These are phyloP conservation scores for Adansonia madagascariensis DNA, from an alignment of 441 rosid genomes.

Conservation along the genomic window DNA sequence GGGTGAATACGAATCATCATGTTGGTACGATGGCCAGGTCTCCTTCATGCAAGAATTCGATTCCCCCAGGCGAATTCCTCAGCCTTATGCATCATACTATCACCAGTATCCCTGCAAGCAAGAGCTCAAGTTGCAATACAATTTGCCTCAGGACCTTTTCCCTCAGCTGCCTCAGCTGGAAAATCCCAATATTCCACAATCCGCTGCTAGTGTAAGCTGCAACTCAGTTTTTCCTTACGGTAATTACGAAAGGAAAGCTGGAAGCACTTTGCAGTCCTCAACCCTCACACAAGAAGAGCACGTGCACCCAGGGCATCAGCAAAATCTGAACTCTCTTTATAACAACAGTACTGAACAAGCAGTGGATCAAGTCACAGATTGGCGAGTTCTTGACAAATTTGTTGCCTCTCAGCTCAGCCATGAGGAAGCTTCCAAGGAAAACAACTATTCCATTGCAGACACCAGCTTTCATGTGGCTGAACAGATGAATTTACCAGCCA, in stretches of 20 bases:
- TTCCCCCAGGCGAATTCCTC: conserved; percentile 62
- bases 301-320: conserved; percentile 47
- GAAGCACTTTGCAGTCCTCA: conserved; percentile 62
- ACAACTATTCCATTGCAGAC: conserved; percentile 38
- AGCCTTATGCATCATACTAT: conserved; percentile 49
- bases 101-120: conserved; percentile 79
- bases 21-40: conserved; percentile 94
- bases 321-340: conserved; percentile 47
- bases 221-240: conserved; percentile 49
- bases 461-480: conserved; percentile 45
- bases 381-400: conserved; percentile 95
- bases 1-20: conserved; percentile 82
- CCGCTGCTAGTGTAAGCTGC: conserved; percentile 45
- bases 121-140: conserved; percentile 69
- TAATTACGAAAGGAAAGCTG: conserved; percentile 41
- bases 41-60: conserved; percentile 79
- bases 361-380: conserved; percentile 79
- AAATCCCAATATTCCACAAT: conserved; percentile 69
- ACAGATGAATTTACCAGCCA: conserved; percentile 42
- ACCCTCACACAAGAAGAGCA: conserved; percentile 42
- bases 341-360: conserved; percentile 46
- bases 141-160: conserved; percentile 56
- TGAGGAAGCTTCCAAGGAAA: conserved; percentile 60
- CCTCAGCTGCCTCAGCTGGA: conserved; percentile 87
- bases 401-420: conserved; percentile 96